Evolutionary conservation across 768 basidiomycete species (phyloP).

Genomic region (Flagelloscypha sp.): DNA sequence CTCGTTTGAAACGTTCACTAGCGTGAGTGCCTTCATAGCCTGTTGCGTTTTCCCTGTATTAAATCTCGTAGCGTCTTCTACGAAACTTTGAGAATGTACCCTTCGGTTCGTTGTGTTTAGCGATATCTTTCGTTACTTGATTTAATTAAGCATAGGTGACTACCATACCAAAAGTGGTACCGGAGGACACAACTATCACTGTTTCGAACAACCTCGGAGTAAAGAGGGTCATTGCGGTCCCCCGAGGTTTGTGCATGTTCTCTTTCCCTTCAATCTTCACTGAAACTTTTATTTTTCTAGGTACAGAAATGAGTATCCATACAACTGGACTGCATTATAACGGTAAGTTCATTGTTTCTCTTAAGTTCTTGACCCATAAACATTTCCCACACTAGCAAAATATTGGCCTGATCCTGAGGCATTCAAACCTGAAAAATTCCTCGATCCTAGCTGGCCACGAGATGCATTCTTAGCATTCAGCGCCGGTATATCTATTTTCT

Average conservation of each 20-base stretch:
- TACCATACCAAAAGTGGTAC: constrained; percentile 14
- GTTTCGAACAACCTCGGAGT: constrained; percentile 14
- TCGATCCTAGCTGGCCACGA: too few species aligned
- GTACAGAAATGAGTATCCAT: constrained; percentile 11
- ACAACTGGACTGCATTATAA: constrained; percentile 20
- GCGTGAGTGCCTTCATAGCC: too few species aligned
- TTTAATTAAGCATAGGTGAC: constrained; percentile 6
- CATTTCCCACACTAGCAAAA: too few species aligned
- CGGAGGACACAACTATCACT: constrained; percentile 18
- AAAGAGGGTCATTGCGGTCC: constrained; percentile 14
- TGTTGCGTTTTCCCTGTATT: too few species aligned
- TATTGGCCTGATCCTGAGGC: constrained; percentile 18
- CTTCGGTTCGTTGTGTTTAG: constrained; percentile 20
- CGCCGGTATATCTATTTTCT: too few species aligned
- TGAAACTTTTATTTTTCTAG: too few species aligned
- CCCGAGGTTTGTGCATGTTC: too few species aligned
- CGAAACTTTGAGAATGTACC: constrained; percentile 23
- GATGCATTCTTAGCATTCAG: too few species aligned
- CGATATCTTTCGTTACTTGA: neutral
- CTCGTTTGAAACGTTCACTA: too few species aligned
- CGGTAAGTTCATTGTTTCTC: constrained; percentile 14
- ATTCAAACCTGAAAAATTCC: constrained; percentile 22
- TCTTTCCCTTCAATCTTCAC: too few species aligned
- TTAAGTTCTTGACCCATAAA: too few species aligned
- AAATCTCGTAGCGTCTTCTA: constrained; percentile 19